phyloP scores from a whole-genome alignment of 352 stramenopile species.

The Pythium grandisporangium region DNA sequence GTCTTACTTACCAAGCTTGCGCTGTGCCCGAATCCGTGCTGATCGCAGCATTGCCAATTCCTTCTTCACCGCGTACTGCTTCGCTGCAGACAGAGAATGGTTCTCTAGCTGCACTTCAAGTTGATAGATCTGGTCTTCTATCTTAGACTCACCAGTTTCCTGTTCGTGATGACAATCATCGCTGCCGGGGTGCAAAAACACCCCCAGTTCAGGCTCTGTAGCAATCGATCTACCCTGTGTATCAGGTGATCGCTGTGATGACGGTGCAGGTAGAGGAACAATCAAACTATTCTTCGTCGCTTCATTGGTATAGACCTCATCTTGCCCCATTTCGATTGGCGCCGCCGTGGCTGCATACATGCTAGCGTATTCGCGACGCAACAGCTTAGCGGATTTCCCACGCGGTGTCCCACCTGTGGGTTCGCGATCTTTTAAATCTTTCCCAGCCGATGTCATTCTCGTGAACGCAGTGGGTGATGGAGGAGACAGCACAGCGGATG shows the following conservation, averaged over 20 bases:
- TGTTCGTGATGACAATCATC: no score
- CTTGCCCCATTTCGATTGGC: neutral
- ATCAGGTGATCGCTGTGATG: no score
- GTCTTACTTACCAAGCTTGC: no score
- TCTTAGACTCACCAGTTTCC: slow-evolving; percentile 1
- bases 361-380: slow-evolving; percentile 3
- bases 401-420: no score
- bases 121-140: slow-evolving; percentile 26
- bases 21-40: slow-evolving; percentile 43
- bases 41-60: slow-evolving; percentile 63
- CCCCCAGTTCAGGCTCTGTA: no score
- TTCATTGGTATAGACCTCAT: neutral
- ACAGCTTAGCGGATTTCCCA: neutral
- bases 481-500: slow-evolving; percentile 15
- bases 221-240: no score
- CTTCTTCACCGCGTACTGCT: slow-evolving; percentile 79
- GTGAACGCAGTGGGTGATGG: no score
- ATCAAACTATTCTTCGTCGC: no score
- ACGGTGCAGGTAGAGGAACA: no score
- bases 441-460: no score
- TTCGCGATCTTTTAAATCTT: no score
- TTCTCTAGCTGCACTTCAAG: slow-evolving; percentile 61
- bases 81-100: slow-evolving; percentile 47
- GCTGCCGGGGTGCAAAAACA: no score
- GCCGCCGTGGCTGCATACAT: slow-evolving; percentile 14